A percentile compares a stretch with the other conserved stretches of the same genome.
Conservation (phyloP, 2,329 filamentous ascomycete species). For the Colletotrichum cereale region DNA sequence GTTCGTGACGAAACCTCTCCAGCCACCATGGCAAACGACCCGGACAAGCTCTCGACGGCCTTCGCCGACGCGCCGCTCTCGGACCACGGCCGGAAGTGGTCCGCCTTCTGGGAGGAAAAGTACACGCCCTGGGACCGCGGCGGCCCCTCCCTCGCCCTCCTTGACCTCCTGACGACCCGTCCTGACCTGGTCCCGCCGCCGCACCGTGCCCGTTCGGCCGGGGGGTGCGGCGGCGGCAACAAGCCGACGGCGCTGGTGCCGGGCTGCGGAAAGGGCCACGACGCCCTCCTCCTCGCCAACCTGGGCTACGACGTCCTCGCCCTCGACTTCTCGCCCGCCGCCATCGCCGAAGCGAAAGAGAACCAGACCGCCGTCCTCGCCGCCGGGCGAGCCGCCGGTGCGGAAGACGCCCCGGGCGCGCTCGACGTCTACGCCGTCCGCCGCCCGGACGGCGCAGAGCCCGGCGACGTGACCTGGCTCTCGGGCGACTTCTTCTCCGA, state of each 20-base stretch:
- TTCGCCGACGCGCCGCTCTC: slow-evolving; percentile 52
- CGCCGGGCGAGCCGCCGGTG: slow-evolving; percentile 36
- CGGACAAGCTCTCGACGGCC: slow-evolving; percentile 47
- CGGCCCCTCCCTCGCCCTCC: slow-evolving; percentile 64
- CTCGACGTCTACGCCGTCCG: slow-evolving; percentile 57
- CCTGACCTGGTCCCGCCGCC: slow-evolving; percentile 56
- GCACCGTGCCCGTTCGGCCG: no score
- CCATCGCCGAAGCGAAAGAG: slow-evolving; percentile 59
- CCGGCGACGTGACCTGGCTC: slow-evolving; percentile 68
- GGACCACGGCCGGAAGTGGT: slow-evolving; percentile 58
- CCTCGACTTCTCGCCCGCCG: slow-evolving; percentile 72
- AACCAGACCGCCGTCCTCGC: slow-evolving; percentile 52
- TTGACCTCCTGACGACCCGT: slow-evolving; percentile 62
- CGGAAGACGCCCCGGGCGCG: slow-evolving; percentile 54
- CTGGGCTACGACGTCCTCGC: slow-evolving; percentile 84
- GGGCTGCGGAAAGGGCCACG: slow-evolving; percentile 86
- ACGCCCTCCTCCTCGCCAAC: slow-evolving; percentile 79
- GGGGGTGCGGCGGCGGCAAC: not conserved
- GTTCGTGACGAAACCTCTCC: not conserved
- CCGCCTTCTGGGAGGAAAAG: slow-evolving; percentile 60
- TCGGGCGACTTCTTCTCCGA: slow-evolving; percentile 76
- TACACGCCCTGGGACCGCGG: slow-evolving; percentile 69
- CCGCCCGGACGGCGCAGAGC: slow-evolving; percentile 53
- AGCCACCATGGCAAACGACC: slow-evolving; percentile 43
- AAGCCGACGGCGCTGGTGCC: slow-evolving; percentile 73